These are phyloP conservation scores for Aspergillus sclerotiicarbonarius DNA, from an alignment of 495 filamentous ascomycete species.

Conservation along the genomic window DNA sequence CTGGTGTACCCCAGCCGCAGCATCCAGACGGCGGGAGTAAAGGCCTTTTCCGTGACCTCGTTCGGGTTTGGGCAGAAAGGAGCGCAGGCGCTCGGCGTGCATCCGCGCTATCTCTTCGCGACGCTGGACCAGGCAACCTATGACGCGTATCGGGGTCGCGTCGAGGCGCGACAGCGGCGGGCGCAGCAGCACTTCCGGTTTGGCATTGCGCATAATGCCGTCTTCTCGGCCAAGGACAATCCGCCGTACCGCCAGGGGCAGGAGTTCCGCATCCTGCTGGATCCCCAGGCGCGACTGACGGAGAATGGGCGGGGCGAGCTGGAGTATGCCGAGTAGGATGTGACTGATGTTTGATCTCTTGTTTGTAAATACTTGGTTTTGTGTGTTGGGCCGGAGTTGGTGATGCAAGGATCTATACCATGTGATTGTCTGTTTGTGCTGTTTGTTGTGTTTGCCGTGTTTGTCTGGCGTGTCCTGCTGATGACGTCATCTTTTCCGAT, in stretches of 20 bases:
- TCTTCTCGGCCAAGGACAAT: neutral
- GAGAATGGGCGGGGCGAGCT: neutral
- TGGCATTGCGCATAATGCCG: neutral
- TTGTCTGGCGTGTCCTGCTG: neutral
- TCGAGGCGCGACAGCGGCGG: slow-evolving; percentile 43
- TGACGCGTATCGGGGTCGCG: slow-evolving; percentile 62
- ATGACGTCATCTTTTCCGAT: neutral
- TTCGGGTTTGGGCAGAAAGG: slow-evolving; percentile 99
- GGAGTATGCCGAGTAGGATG: neutral
- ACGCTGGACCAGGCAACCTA: slow-evolving; percentile 51
- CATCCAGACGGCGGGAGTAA: slow-evolving; percentile 77
- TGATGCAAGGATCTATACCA: no score
- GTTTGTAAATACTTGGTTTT: neutral
- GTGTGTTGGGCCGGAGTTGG: neutral
- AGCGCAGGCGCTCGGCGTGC: slow-evolving; percentile 90
- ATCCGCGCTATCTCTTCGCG: slow-evolving; percentile 90
- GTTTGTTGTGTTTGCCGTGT: neutral
- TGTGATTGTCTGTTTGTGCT: neutral
- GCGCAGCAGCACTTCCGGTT: neutral
- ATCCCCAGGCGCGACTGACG: slow-evolving; percentile 1
- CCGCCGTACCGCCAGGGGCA: neutral
- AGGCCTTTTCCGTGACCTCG: slow-evolving; percentile 96
- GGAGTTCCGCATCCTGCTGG: slow-evolving; percentile 1
- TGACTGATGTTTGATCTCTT: neutral
- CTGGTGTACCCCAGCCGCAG: slow-evolving; percentile 90